Evolutionary conservation across 345 rosid genomes (phyloP), one percentile per base, ranked within the genome.

Genomic region (Anacardium occidentale): DNA sequence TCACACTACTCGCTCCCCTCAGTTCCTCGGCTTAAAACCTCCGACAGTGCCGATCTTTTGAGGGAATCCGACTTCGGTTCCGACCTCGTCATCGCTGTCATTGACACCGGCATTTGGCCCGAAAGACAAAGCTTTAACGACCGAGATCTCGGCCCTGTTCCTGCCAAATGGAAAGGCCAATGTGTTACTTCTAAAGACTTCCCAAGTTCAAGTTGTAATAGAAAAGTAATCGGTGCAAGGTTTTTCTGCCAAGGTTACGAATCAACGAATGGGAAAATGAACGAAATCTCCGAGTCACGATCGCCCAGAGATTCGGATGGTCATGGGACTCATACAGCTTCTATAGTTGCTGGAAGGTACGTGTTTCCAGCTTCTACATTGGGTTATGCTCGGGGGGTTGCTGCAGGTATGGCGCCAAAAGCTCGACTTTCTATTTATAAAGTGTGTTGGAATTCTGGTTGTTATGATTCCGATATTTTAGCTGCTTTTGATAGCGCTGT

Each of bases 71-170:
- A 92, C 67, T 95, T 89, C 71, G 99, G 99, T 45, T 95, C 99
- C 64, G 98, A 95, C 71, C 94, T 92, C 55, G 97, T 95, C 44
- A 80, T 95, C 34, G 99, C 94, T 0, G 96, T 95, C 50, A 78
- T 95, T 21, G 97, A 95, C 64, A 95, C 99, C 13, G 99, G 98
- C 60, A 80, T 95, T 59, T 91, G 98, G 97, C 99, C 99, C 0
- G 96, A 92, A 73, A 79, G 90, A 0, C 85, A 90, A 48, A 89
- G 98, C 84, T 95, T 92, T 80, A 80, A 92, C 50, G 99, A 91
- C 84, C 83, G 84, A 21, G 90, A 85, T 68, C 91, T 95, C 32
- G 91, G 83, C 12, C 88, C 91, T 2, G 76, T 92, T 2, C 96
- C 99, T 3, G 44, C 83, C 10, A 86, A 84, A 75, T 95, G 99